Evolutionary conservation across 305 asterid genomes (phyloP).

Genomic region (Caryopteris hybrid): DNA sequence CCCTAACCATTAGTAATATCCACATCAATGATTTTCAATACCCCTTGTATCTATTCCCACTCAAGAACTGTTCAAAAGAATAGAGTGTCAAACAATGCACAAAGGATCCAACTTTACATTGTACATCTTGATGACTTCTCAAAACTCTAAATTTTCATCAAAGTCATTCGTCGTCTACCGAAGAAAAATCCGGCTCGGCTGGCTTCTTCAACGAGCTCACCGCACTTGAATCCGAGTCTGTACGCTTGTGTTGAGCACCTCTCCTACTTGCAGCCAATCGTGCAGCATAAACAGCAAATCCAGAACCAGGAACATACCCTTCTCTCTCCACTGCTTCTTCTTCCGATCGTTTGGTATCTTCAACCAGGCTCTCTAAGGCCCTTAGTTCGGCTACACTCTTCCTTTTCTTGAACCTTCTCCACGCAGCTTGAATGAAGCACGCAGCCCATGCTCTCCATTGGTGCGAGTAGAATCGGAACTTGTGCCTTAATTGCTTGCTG

Average conservation of each 20-base stretch:
- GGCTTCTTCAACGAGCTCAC: conserved; percentile 68
- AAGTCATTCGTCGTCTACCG: conserved; percentile 52
- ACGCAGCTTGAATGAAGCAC: conserved; percentile 64
- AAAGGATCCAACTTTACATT: conserved; percentile 16
- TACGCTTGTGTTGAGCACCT: conserved; percentile 43
- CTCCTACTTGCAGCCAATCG: conserved; percentile 54
- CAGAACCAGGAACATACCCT: conserved; percentile 25
- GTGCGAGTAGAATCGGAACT: conserved; percentile 52
- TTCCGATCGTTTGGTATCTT: conserved; percentile 11
- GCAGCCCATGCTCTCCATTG: conserved; percentile 65
- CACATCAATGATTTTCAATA: no score
- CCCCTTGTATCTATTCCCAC: background rate
- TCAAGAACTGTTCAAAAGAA: background rate
- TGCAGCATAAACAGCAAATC: conserved; percentile 37
- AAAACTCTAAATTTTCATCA: background rate
- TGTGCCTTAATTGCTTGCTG: conserved; percentile 49
- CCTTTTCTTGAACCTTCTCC: conserved; percentile 68
- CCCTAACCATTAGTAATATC: no score
- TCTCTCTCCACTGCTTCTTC: conserved; percentile 6
- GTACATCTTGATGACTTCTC: background rate
- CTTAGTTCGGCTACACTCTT: conserved; percentile 42
- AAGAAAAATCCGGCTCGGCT: conserved; percentile 73
- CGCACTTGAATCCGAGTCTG: conserved; percentile 40
- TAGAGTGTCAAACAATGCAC: conserved; percentile 4
- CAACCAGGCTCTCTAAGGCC: conserved; percentile 32